Evolutionary conservation across 306 rosid genomes (phyloP).

Genomic region (Vachellia collinsii): DNA sequence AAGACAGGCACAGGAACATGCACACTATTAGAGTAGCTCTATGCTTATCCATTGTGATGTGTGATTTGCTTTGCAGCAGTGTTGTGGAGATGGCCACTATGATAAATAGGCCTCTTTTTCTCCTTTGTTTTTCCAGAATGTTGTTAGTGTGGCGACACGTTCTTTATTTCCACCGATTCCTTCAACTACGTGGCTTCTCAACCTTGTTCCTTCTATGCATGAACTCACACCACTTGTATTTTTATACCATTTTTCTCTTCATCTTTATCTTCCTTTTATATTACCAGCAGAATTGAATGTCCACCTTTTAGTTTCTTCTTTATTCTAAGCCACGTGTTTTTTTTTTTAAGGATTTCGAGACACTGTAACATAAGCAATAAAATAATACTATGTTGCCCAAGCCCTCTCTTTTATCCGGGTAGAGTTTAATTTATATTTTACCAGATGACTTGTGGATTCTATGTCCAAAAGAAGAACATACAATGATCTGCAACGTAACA

Average conservation of each 20-base stretch:
- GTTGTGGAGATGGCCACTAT: background rate
- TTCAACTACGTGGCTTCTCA: slow-evolving; percentile 25
- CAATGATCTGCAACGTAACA: background rate
- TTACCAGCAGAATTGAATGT: too few species aligned
- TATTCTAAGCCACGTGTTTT: too few species aligned
- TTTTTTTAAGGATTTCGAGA: too few species aligned
- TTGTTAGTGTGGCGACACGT: slow-evolving; percentile 29
- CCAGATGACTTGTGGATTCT: background rate
- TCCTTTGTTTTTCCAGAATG: background rate
- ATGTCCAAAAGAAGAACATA: background rate
- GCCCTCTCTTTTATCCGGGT: too few species aligned
- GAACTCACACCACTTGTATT: slow-evolving; percentile 2
- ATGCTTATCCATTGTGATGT: slow-evolving; percentile 2
- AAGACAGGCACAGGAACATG: background rate
- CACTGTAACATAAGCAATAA: too few species aligned
- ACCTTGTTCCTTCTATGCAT: background rate
- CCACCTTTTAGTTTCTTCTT: too few species aligned
- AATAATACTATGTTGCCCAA: too few species aligned
- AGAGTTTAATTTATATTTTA: background rate
- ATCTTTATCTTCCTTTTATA: background rate
- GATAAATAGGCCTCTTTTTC: background rate
- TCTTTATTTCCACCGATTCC: background rate
- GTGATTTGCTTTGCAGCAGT: background rate
- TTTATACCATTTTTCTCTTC: background rate
- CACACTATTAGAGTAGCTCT: background rate